These are phyloP conservation scores for Hibiscus syriacus DNA, from an alignment of 345 rosid species.

Conservation along the genomic window DNA sequence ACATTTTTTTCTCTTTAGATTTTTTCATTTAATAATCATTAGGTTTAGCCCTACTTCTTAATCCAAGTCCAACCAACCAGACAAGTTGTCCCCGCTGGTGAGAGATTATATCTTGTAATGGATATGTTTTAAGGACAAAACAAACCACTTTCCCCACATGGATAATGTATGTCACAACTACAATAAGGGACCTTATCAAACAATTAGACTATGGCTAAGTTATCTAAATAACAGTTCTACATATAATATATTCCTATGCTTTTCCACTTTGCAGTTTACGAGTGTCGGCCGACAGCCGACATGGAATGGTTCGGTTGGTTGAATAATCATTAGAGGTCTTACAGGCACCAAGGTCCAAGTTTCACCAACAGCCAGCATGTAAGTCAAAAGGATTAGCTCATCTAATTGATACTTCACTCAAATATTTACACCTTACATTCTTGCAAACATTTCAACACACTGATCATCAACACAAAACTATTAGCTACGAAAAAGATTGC, in stretches of 20 bases:
- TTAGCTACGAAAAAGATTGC: not conserved
- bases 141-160: slow-evolving; percentile 4
- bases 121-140: slow-evolving; percentile 12
- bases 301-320: too few species aligned
- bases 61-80: slow-evolving; percentile 6
- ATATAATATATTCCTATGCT: not conserved
- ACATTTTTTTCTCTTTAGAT: not conserved
- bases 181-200: not conserved
- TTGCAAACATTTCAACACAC: slow-evolving; percentile 15
- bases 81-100: slow-evolving; percentile 11
- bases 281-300: too few species aligned
- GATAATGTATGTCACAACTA: not conserved
- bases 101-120: too few species aligned
- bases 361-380: too few species aligned
- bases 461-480: slow-evolving; percentile 7
- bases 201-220: not conserved
- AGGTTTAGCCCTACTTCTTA: slow-evolving; percentile 15
- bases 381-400: not conserved
- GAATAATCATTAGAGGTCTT: too few species aligned
- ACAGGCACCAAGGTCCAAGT: too few species aligned
- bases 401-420: slow-evolving; percentile 10
- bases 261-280: too few species aligned
- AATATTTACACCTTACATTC: slow-evolving; percentile 24
- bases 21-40: not conserved
- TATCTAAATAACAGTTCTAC: not conserved